phyloP scores from a whole-genome alignment of 2,329 filamentous ascomycete genomes.

The Bisporella sp. region DNA sequence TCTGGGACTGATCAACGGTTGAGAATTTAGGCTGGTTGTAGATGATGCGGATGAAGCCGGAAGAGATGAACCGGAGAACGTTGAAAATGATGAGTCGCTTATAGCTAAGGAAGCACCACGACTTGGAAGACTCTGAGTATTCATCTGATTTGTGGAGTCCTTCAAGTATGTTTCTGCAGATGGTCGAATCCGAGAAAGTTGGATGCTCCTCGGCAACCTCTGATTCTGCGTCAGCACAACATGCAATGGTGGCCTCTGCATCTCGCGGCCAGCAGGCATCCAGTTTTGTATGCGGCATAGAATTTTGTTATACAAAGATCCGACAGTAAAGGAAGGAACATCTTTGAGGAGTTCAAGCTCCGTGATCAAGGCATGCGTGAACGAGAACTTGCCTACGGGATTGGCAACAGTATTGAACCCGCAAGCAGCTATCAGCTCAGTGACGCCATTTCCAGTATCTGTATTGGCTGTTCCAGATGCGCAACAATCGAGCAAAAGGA shows the following conservation, averaged over 20 bases:
- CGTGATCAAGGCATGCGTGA: conserved; percentile 33
- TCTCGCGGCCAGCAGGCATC: neutral
- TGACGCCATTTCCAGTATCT: conserved; percentile 1
- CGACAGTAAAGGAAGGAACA: conserved; percentile 39
- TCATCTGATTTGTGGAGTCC: too few relatives aligned
- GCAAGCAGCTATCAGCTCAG: conserved; percentile 33
- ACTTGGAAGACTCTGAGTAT: too few relatives aligned
- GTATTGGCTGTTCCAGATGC: conserved; percentile 42
- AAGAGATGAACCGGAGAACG: too few relatives aligned
- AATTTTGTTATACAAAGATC: conserved; percentile 29
- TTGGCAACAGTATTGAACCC: conserved; percentile 49
- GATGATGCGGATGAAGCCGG: neutral
- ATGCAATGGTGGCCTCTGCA: too few relatives aligned
- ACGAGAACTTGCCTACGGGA: conserved; percentile 29
- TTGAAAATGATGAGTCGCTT: too few relatives aligned
- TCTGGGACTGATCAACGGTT: neutral
- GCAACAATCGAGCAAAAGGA: conserved; percentile 44
- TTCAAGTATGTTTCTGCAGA: too few relatives aligned
- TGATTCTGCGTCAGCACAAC: too few relatives aligned
- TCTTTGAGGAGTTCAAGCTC: conserved; percentile 38
- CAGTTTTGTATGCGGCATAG: neutral
- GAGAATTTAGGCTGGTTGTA: neutral
- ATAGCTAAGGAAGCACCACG: too few relatives aligned
- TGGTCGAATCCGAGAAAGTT: too few relatives aligned
- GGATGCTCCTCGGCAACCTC: too few relatives aligned